These are phyloP conservation scores for Aureobasidium sp. DNA, from an alignment of 2,329 filamentous ascomycete genomes.

Conservation along the genomic window DNA sequence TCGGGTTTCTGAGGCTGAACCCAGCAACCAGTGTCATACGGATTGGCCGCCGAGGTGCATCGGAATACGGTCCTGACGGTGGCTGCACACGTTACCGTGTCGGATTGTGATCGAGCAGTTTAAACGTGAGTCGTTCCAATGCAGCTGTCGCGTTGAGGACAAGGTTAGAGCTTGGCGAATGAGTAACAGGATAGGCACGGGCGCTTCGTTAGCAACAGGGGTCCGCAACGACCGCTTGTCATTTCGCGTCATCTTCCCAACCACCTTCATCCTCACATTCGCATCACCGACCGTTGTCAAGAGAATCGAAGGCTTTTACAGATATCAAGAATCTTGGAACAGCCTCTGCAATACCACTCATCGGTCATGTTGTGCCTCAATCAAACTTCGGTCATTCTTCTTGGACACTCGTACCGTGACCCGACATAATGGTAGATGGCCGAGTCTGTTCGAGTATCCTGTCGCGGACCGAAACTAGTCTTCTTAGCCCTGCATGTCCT, in stretches of 20 bases:
- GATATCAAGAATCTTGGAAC: neutral
- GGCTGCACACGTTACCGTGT: neutral
- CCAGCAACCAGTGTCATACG: neutral
- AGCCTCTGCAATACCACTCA: neutral
- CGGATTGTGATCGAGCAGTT: neutral
- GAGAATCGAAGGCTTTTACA: neutral
- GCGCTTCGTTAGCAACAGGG: neutral
- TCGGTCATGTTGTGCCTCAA: neutral
- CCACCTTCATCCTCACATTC: neutral
- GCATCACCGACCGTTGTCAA: neutral
- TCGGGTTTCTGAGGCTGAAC: neutral
- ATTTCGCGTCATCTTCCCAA: conserved; percentile 5
- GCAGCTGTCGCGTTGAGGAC: neutral
- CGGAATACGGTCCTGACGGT: neutral
- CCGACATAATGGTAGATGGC: neutral
- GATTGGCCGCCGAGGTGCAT: neutral
- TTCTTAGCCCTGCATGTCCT: neutral
- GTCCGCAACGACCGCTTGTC: neutral
- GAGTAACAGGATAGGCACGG: neutral
- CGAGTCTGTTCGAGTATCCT: neutral
- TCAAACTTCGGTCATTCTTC: neutral
- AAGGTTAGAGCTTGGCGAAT: neutral
- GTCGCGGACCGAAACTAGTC: neutral
- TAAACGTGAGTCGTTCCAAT: neutral
- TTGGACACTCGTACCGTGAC: neutral